Evolutionary conservation across 2,329 filamentous ascomycete genomes (phyloP).

Genomic region (Colletotrichum falcatum): DNA sequence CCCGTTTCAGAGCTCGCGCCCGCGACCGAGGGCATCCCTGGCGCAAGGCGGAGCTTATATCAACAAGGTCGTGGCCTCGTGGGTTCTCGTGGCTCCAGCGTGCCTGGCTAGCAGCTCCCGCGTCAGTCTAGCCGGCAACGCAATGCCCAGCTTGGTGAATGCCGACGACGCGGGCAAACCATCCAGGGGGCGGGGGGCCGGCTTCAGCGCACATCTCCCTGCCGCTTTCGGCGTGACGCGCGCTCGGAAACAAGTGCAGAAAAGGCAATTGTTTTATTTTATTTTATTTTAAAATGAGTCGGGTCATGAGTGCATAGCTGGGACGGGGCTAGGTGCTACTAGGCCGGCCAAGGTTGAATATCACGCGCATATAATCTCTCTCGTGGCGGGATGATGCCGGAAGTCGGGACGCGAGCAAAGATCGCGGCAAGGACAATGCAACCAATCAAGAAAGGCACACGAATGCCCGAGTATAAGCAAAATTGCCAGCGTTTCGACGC

Average conservation of each 20-base stretch:
- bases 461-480: neutral
- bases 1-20: conserved; percentile 1
- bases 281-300: neutral
- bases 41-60: conserved; percentile 18
- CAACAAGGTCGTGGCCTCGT: too few species aligned
- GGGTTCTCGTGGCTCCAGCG: conserved; percentile 13
- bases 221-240: conserved; percentile 21
- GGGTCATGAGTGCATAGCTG: neutral
- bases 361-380: neutral
- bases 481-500: neutral
- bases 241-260: neutral
- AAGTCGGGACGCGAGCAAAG: neutral
- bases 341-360: neutral
- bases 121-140: neutral
- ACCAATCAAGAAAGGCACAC: neutral
- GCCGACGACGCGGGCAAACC: neutral
- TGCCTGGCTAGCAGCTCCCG: neutral
- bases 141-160: neutral
- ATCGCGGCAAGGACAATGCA: neutral
- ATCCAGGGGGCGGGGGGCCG: too few species aligned
- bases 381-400: neutral
- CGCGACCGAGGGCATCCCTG: conserved; percentile 4
- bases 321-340: too few species aligned
- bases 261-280: too few species aligned
- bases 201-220: conserved; percentile 8